Base-by-base conservation (phyloP, 2,329 filamentous ascomycete species). In the Botrytis tulipae region DNA sequence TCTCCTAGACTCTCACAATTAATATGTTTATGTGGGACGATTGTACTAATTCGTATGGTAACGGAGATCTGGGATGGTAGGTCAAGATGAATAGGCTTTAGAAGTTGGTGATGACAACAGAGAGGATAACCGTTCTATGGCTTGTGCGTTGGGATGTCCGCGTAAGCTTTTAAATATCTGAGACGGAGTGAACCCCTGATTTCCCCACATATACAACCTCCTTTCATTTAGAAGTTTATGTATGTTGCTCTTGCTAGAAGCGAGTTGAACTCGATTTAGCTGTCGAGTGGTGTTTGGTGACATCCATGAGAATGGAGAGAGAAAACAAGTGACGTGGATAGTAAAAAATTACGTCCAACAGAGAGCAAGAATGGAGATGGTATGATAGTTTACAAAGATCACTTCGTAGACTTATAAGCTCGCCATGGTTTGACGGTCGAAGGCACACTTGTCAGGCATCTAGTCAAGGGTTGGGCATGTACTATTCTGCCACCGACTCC, bases 161-260 rank as follows among this genome's bases (percentile, higher is more conserved):
- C 62, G 42, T 66, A 48, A 48, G 42, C 62, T 66, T 65, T 48
- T 66, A 18, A n/a, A 14, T 32, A 35, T 25, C 62, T 48, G 42
- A 66, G 62, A 66, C 62, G 42, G 35, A 46, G 22, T 14, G 18
- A 48, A 20, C n/a, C 42, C 62, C 42, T 66, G 62, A 66, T 48
- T 48, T 66, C 29, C 25, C 62, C 62, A 66, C n/a, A n/a, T 35
- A 22, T 4, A 35, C 25, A 44, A 66, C 29, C n/a, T 65, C 42
- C 62, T 65, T 65, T 65, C 42, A 65, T 65, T 46, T 65, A n/a
- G 18, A 46, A 46, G 62, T 46, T 65, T 16, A 46, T 65, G 40
- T 16, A 46, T 65, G 40, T 65, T 32, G 12, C 40, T 65, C 46
- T 65, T 32, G 12, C n/a, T 32, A 12, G 62, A 42, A n/a, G 40